Percentiles rank a stretch among this genome's conserved stretches.
Conservation (phyloP, 2,329 filamentous ascomycete species). For the Calonectria pseudoreteaudii region DNA sequence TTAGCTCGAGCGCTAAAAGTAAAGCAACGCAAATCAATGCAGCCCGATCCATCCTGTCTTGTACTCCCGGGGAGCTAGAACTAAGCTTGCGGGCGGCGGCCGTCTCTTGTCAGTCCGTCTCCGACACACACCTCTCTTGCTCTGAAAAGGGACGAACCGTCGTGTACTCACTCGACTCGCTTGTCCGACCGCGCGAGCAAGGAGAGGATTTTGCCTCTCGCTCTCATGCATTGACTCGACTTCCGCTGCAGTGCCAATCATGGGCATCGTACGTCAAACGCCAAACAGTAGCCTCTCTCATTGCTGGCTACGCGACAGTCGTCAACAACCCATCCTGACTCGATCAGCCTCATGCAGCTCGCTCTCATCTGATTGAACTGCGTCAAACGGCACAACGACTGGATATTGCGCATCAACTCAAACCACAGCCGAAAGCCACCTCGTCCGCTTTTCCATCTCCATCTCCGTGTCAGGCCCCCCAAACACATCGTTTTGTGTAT, state of each 20-base stretch:
- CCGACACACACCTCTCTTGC: not conserved
- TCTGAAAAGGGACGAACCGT: slow-evolving; percentile 2
- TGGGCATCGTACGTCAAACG: not conserved
- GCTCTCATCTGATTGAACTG: not conserved
- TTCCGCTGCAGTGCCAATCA: not conserved
- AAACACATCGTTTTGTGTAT: not conserved
- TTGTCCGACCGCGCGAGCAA: not conserved
- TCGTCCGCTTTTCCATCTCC: not conserved
- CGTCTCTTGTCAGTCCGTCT: not conserved
- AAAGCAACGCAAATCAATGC: slow-evolving; percentile 12
- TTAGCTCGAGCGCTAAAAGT: slow-evolving; percentile 11
- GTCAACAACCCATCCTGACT: not conserved
- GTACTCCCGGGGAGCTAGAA: slow-evolving; percentile 1
- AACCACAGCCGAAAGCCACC: slow-evolving; percentile 8
- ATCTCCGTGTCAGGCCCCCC: not conserved
- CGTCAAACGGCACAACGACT: slow-evolving; percentile 8
- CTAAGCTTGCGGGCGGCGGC: not conserved
- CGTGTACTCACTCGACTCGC: not conserved
- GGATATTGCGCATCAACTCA: slow-evolving; percentile 5
- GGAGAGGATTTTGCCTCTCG: not conserved
- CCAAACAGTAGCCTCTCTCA: not conserved
- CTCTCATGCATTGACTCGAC: not conserved
- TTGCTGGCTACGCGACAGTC: not conserved
- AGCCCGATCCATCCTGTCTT: slow-evolving; percentile 6
- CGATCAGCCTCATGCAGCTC: slow-evolving; percentile 9